phyloP scores from a whole-genome alignment of 2,329 filamentous ascomycete genomes.

The Fusarium sp. region DNA sequence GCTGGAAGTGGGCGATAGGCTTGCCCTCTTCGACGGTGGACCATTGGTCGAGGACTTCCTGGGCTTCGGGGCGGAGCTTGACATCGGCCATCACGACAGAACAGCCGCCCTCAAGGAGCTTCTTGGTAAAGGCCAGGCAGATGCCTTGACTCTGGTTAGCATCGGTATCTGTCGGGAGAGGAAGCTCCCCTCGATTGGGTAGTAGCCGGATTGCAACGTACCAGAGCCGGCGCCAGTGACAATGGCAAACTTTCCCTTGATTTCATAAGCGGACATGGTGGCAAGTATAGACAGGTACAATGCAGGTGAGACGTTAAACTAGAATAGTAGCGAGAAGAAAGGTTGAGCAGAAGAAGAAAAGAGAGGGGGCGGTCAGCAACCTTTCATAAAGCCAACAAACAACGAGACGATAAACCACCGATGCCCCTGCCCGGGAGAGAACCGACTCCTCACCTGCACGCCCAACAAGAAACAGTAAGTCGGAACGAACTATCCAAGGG shows the following conservation, averaged over 20 bases:
- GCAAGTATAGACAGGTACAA: background rate
- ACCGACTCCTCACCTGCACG: background rate
- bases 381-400: background rate
- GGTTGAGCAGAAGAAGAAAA: background rate
- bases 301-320: background rate
- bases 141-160: constrained; percentile 12
- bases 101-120: background rate
- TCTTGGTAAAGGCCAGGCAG: constrained; percentile 3
- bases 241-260: constrained; percentile 20
- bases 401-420: background rate
- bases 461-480: background rate
- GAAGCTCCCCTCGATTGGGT: background rate
- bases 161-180: background rate
- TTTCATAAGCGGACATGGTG: constrained; percentile 14
- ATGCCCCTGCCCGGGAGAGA: background rate
- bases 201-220: background rate
- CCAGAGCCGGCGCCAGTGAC: constrained; percentile 27
- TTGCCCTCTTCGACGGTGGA: background rate
- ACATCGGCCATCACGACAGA: constrained; percentile 10
- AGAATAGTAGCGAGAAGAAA: background rate
- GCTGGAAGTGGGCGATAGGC: constrained; percentile 32
- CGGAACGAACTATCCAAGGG: background rate
- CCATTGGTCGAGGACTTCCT: background rate
- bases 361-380: background rate
- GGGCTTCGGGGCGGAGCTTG: constrained; percentile 8